Evolutionary conservation across 192 early-diverging fungal genomes (phyloP).

Genomic region (Gaertneriomyces semiglobifer): DNA sequence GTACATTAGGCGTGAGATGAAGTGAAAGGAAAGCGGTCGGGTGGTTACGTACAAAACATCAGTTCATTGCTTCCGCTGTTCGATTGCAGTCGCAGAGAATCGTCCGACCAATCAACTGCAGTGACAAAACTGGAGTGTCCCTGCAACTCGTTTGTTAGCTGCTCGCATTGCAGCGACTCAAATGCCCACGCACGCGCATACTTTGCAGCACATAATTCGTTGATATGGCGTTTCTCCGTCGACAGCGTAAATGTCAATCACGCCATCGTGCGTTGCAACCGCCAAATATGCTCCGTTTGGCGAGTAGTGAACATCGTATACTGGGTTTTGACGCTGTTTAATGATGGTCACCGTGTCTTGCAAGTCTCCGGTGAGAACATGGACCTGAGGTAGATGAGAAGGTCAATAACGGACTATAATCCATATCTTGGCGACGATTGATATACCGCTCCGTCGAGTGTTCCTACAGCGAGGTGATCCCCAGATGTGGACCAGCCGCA

Average conservation of each 20-base stretch:
- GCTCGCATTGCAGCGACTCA: slow-evolving; percentile 1
- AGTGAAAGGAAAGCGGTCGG: neutral
- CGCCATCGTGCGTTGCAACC: slow-evolving; percentile 29
- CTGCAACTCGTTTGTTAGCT: slow-evolving; percentile 4
- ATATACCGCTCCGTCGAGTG: slow-evolving; percentile 33
- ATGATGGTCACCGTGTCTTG: slow-evolving; percentile 17
- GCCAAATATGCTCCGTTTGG: slow-evolving; percentile 32
- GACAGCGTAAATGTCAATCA: slow-evolving; percentile 33
- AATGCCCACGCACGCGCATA: neutral
- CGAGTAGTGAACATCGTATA: slow-evolving; percentile 30
- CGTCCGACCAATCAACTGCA: slow-evolving; percentile 19
- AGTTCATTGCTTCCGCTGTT: slow-evolving; percentile 33
- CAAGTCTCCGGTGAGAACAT: slow-evolving; percentile 27
- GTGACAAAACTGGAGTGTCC: slow-evolving; percentile 29
- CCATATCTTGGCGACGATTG: neutral
- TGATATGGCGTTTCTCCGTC: slow-evolving; percentile 13
- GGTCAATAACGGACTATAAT: neutral
- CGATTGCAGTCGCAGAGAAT: slow-evolving; percentile 21
- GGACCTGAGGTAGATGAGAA: slow-evolving; percentile 15
- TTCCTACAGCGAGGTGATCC: slow-evolving; percentile 28
- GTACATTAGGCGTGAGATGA: neutral
- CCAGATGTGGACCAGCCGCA: slow-evolving; percentile 19
- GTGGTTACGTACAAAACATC: slow-evolving; percentile 31
- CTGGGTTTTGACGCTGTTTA: slow-evolving; percentile 27
- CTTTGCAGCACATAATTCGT: slow-evolving; percentile 31